These are phyloP conservation scores for Aspergillus ustus DNA, from an alignment of 2,329 filamentous ascomycete genomes.

Conservation along the genomic window DNA sequence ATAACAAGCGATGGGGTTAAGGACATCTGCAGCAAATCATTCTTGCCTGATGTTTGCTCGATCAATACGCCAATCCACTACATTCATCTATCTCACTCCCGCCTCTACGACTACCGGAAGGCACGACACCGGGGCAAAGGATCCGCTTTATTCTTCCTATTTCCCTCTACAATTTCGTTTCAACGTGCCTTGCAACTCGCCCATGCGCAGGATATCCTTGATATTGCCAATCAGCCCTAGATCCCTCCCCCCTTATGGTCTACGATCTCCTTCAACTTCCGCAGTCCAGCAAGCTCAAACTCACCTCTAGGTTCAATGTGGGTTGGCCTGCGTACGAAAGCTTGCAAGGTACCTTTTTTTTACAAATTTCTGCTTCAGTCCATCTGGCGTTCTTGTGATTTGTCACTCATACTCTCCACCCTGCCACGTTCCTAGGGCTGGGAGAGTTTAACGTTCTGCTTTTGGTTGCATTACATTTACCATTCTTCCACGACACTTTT, in stretches of 20 bases:
- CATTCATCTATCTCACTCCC: conserved; percentile 12
- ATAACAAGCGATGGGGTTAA: conserved; percentile 42
- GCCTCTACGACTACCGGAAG: conserved; percentile 37
- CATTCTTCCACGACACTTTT: conserved; percentile 21
- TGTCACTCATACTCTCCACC: conserved; percentile 36
- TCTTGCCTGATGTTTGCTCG: background rate
- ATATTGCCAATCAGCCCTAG: conserved; percentile 18
- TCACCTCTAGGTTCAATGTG: background rate
- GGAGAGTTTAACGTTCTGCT: conserved; percentile 32
- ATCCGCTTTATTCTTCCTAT: conserved; percentile 27
- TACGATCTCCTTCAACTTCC: conserved; percentile 10
- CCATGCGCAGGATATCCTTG: conserved; percentile 34
- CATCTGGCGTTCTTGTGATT: conserved; percentile 36
- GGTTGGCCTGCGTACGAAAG: conserved; percentile 35
- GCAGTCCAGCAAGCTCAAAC: background rate
- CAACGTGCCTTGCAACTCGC: conserved; percentile 33
- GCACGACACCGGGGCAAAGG: conserved; percentile 38
- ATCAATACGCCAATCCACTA: conserved; percentile 21
- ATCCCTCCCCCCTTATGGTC: background rate
- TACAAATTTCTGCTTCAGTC: conserved; percentile 16
- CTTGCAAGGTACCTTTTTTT: conserved; percentile 29
- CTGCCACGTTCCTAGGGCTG: conserved; percentile 48
- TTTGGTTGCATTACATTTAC: conserved; percentile 29
- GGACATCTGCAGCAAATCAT: conserved; percentile 6
- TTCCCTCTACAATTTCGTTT: conserved; percentile 28